Conservation (phyloP, 306 rosid genomes). For the Rosa chinensis region DNA sequence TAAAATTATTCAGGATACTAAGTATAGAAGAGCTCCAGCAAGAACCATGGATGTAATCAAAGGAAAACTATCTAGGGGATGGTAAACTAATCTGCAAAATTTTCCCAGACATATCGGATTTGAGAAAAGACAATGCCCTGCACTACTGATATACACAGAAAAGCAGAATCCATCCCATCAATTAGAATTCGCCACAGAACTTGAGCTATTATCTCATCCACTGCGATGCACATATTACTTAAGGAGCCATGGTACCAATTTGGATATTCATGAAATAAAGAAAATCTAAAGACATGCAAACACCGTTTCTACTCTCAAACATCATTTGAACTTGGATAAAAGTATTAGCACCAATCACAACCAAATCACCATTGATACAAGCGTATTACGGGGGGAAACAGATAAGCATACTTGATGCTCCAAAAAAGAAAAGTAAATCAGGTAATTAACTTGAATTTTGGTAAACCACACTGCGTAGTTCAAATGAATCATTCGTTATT, state of each 20-base stretch:
- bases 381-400: background rate
- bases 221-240: background rate
- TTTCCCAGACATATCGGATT: background rate
- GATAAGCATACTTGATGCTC: background rate
- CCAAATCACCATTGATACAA: background rate
- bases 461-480: constrained; percentile 10
- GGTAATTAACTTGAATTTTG: background rate
- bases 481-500: constrained; percentile 11
- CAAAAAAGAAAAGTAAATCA: background rate
- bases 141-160: background rate
- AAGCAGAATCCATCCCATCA: background rate
- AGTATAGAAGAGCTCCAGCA: background rate
- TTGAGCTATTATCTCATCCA: background rate
- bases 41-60: background rate
- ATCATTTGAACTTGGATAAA: background rate
- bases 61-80: background rate
- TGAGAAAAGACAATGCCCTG: background rate
- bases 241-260: constrained; percentile 4
- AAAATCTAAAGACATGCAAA: background rate
- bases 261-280: background rate
- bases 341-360: constrained; percentile 6
- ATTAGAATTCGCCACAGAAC: background rate
- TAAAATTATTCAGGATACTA: background rate
- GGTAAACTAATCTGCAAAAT: constrained; percentile 12
- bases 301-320: background rate